Evolutionary conservation across 768 basidiomycete species (phyloP), one percentile per base, ranked within the genome.

Genomic region (Candolleomyces eurysporus): DNA sequence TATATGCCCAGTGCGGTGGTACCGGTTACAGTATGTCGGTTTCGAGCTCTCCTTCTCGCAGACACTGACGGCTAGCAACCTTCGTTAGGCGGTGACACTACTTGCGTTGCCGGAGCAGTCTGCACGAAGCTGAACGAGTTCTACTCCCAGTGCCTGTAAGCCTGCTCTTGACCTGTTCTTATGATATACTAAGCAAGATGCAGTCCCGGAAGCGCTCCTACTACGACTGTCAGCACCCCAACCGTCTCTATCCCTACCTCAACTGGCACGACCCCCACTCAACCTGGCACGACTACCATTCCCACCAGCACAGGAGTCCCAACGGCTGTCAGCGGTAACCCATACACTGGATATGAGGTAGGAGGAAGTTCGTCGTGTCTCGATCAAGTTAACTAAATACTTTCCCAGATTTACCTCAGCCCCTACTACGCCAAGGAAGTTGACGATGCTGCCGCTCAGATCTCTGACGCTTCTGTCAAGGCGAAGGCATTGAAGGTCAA

Each of bases 381-480:
- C 16, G 32, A 11, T 31, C 48, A 48, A 26, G 57, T 46, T 61
- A 26, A 26, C 26, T 52, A 48, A n/a, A 59, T 42, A 17, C 31
- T 39, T 21, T 48, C 45, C 45, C 51, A 84, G 82, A 69, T 79
- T 58, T 87, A 78, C 72, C 69, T 85, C 54, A 80, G 77, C 57
- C 84, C 85, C 7, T 82, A 76, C 74, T 88, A 87, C 66, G 80
- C 82, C 43, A 69, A 72, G 55, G 86, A 88, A 70, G 78, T 87
- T 58, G 62, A 64, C 4, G 78, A 82, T 31, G 86, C 84, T 11
- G 83, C 80, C 26, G 75, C 73, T 14, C 58, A 65, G 19, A 84
- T 87, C 66, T 73, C 76, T 53, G 82, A 86, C 64, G 30, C 85
- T 1, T 79, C 80, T 22, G 71, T 75, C 52, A 75, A 77, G 49